Evolutionary conservation across 2,329 filamentous ascomycete species (phyloP), one percentile per base, ranked within the genome.

Genomic region (Aureobasidium vineae): DNA sequence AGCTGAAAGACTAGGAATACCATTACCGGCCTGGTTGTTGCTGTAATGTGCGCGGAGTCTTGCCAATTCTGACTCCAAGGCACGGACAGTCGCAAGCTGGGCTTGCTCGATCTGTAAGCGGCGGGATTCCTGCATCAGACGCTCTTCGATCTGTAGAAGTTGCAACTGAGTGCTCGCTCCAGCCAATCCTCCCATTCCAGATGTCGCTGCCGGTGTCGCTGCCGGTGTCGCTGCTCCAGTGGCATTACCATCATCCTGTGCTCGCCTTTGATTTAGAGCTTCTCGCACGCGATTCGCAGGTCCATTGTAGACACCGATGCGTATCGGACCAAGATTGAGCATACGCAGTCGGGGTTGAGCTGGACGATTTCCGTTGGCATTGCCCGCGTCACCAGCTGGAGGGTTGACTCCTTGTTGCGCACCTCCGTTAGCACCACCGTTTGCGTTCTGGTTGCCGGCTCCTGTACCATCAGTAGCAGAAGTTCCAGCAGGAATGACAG

Each of bases 311-410:
- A 94, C 90, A 0, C 89, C 90, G 26, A 95, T 79, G 33, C 90
- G 82, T 38, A 95, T 79, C 2, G 91, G 91, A 0, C 91, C 91
- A 54, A 95, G 78, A 71, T 91, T 89, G 71, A 89, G 88, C 65
- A 91, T 73, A 11, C 75, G 70, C 38, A 75, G 71, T 67, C 75
- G 82, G 52, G 69, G 69, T 8, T 66, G 61, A 36, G 41, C 41
- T 52, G 52, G 54, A 43, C 49, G 50, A 31, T 60, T 50, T 6
- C 5, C 63, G n/a, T 60, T 53, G 19, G 8, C 63, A 26, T 64
- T 60, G 19, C 33, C 56, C n/a, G 60, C 53, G 28, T 63, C 68
- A 52, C 47, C 56, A 10, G 54, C 52, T 45, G 45, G 65, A n/a
- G 53, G 61, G 33, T 61, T 59, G 1, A 15, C 41, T 21, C 52